Conservation (phyloP, 148 eudicot species). For the Rheum nobile region DNA sequence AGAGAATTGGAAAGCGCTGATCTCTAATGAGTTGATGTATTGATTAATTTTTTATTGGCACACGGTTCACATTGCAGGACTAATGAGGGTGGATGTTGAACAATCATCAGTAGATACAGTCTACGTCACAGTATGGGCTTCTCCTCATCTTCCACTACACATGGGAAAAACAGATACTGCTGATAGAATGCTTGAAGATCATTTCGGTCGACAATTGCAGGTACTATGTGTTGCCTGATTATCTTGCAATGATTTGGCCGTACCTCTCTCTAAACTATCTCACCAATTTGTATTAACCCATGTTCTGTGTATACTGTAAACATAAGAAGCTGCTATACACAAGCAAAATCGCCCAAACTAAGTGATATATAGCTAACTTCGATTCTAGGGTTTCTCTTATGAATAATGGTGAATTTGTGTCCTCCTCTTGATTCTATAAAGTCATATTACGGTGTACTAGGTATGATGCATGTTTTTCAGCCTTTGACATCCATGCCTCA, state of each 20-base stretch:
- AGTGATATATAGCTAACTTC: not conserved
- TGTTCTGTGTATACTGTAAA: not conserved
- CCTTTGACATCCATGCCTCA: not conserved
- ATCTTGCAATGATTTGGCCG: not conserved
- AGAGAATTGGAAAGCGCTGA: not conserved
- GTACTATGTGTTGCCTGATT: slow-evolving; percentile 20
- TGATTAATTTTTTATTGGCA: slow-evolving; percentile 15
- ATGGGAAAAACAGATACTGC: slow-evolving; percentile 88
- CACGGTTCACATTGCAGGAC: slow-evolving; percentile 89
- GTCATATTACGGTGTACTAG: too few species aligned
- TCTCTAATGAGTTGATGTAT: not conserved
- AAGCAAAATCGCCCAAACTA: not conserved
- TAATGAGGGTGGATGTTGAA: slow-evolving; percentile 74
- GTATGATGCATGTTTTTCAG: not conserved
- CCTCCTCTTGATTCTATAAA: too few species aligned
- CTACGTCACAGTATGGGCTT: slow-evolving; percentile 92
- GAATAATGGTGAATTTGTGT: not conserved
- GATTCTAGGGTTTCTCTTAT: not conserved
- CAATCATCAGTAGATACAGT: slow-evolving; percentile 55
- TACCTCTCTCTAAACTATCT: not conserved
- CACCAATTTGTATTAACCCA: not conserved
- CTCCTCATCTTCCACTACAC: slow-evolving; percentile 73
- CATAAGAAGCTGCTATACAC: not conserved
- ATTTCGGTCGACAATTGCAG: slow-evolving; percentile 81
- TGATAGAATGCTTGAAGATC: slow-evolving; percentile 43